phyloP scores from a whole-genome alignment of 2,329 filamentous ascomycete species.

The Diaporthe sp. region DNA sequence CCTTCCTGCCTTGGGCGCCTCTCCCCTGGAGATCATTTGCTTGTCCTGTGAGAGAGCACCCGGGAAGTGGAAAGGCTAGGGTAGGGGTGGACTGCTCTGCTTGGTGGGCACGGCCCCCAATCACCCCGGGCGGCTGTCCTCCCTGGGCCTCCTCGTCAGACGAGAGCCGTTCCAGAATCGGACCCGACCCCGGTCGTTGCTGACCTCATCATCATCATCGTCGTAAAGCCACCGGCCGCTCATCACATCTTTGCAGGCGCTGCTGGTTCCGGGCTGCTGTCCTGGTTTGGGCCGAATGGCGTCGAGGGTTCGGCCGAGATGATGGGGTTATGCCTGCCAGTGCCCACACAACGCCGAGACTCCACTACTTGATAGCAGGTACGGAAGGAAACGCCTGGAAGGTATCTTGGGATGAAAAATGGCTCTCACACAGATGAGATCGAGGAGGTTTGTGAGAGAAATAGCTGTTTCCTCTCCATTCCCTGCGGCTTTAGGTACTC shows the following conservation, averaged over 20 bases:
- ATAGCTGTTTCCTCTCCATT: neutral
- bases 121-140: neutral
- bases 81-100: neutral
- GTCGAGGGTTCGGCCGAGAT: slow-evolving; percentile 13
- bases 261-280: neutral
- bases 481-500: neutral
- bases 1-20: slow-evolving; percentile 7
- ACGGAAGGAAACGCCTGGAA: neutral
- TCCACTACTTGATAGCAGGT: neutral
- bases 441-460: neutral
- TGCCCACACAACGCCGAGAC: slow-evolving; percentile 1
- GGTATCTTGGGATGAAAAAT: slow-evolving; percentile 4
- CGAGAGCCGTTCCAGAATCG: slow-evolving; percentile 19
- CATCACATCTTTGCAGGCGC: neutral
- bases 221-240: no score
- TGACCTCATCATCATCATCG: slow-evolving; percentile 12
- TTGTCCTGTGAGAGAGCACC: slow-evolving; percentile 15
- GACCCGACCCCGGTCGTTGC: slow-evolving; percentile 7
- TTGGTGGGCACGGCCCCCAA: slow-evolving; percentile 14
- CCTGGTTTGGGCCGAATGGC: neutral
- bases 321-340: slow-evolving; percentile 8
- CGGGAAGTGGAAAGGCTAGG: no score
- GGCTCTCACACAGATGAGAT: neutral
- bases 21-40: slow-evolving; percentile 33
- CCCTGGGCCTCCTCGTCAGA: slow-evolving; percentile 13